Percentiles rank a stretch among this genome's conserved stretches.
phyloP scores from a whole-genome alignment of 805 yeast species.

The Henningerozyma blattae region DNA sequence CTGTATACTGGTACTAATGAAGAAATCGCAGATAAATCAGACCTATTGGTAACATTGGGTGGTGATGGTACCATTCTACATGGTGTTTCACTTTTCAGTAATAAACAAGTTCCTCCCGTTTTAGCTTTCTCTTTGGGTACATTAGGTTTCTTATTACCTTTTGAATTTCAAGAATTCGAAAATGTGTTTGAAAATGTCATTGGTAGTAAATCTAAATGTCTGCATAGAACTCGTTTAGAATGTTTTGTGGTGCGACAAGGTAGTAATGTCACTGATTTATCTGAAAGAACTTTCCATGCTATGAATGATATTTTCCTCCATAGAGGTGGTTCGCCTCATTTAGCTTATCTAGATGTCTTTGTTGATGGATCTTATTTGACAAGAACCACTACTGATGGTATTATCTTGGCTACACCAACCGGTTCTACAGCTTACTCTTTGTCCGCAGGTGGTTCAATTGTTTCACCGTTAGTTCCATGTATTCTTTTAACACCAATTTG shows the following conservation, averaged over 20 bases:
- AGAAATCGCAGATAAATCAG: slow-evolving; percentile 57
- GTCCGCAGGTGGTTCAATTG: slow-evolving; percentile 85
- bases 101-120: slow-evolving; percentile 73
- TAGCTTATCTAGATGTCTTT: slow-evolving; percentile 72
- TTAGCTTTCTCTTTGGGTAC: slow-evolving; percentile 85
- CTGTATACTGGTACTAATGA: slow-evolving; percentile 47
- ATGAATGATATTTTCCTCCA: slow-evolving; percentile 89
- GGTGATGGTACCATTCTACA: slow-evolving; percentile 91
- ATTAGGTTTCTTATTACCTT: slow-evolving; percentile 79
- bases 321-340: slow-evolving; percentile 78
- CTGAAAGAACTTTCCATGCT: slow-evolving; percentile 39
- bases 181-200: slow-evolving; percentile 56
- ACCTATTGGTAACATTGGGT: slow-evolving; percentile 77
- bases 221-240: slow-evolving; percentile 68
- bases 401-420: slow-evolving; percentile 78
- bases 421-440: slow-evolving; percentile 92
- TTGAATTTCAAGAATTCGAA: slow-evolving; percentile 53
- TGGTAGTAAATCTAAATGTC: slow-evolving; percentile 53
- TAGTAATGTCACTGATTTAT: slow-evolving; percentile 4
- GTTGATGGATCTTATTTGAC: slow-evolving; percentile 80
- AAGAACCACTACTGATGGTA: slow-evolving; percentile 86
- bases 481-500: slow-evolving; percentile 81
- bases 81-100: slow-evolving; percentile 69
- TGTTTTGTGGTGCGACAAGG: slow-evolving; percentile 47
- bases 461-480: slow-evolving; percentile 78